Evolutionary conservation across 192 early-diverging fungal genomes (phyloP).

Genomic region (Coemansia erecta): DNA sequence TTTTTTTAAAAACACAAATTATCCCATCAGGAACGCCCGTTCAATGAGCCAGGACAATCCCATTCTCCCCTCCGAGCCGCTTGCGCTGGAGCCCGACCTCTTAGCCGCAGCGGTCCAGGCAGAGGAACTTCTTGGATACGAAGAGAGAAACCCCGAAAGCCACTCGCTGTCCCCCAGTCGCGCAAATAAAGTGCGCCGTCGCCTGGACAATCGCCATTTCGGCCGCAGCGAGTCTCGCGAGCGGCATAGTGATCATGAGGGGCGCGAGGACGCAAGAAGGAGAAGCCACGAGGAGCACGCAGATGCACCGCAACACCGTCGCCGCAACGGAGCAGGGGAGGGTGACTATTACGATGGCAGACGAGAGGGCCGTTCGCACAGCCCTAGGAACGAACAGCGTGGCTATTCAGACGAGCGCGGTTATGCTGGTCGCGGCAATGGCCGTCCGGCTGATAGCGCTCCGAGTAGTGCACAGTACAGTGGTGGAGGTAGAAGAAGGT

Average conservation of each 20-base stretch:
- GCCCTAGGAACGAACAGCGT: slow-evolving; percentile 7
- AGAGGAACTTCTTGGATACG: slow-evolving; percentile 8
- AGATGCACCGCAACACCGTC: not conserved
- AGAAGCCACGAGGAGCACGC: slow-evolving; percentile 2
- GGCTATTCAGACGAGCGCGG: not conserved
- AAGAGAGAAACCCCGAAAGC: not conserved
- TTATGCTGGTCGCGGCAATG: too few species aligned
- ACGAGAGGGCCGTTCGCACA: slow-evolving; percentile 23
- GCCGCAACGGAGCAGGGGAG: not conserved
- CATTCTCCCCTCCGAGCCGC: slow-evolving; percentile 51
- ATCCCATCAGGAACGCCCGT: too few species aligned
- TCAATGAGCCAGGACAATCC: slow-evolving; percentile 48
- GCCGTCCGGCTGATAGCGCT: too few species aligned
- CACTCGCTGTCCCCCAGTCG: slow-evolving; percentile 22
- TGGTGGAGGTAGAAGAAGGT: too few species aligned
- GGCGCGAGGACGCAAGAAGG: not conserved
- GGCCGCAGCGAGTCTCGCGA: slow-evolving; percentile 38
- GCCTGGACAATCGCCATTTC: slow-evolving; percentile 35
- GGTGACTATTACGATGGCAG: not conserved
- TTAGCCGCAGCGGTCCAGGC: slow-evolving; percentile 29
- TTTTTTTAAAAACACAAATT: too few species aligned
- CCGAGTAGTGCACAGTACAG: too few species aligned
- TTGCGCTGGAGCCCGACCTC: slow-evolving; percentile 36
- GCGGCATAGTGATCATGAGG: not conserved
- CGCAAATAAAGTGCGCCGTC: slow-evolving; percentile 27